A percentile compares a stretch with the other conserved stretches of the same genome.
phyloP scores from a whole-genome alignment of 2,329 filamentous ascomycete species.

The Aschersonia sp. region DNA sequence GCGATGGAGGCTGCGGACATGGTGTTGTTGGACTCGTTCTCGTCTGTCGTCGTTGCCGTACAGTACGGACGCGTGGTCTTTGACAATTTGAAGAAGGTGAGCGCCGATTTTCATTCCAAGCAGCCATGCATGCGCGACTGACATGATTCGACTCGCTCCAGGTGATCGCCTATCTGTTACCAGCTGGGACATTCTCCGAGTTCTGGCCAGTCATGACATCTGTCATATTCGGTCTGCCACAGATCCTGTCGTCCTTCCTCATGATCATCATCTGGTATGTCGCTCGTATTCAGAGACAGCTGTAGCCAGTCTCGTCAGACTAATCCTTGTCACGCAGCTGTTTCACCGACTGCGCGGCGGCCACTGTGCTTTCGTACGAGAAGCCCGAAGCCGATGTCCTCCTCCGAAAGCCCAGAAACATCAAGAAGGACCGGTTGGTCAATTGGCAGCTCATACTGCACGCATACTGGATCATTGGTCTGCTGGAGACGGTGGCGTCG shows the following conservation, averaged over 20 bases:
- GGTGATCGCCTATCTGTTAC: slow-evolving; percentile 52
- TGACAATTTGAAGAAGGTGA: slow-evolving; percentile 59
- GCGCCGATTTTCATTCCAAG: slow-evolving; percentile 42
- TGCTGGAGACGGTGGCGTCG: slow-evolving; percentile 43
- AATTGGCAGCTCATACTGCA: slow-evolving; percentile 60
- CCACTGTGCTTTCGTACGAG: slow-evolving; percentile 63
- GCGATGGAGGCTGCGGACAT: slow-evolving; percentile 72
- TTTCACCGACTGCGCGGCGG: slow-evolving; percentile 63
- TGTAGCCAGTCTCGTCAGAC: too few species aligned
- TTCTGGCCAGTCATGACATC: slow-evolving; percentile 66
- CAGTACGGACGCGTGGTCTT: slow-evolving; percentile 63
- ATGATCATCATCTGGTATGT: slow-evolving; percentile 51
- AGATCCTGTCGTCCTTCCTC: slow-evolving; percentile 58
- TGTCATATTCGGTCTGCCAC: slow-evolving; percentile 56
- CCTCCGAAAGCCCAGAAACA: slow-evolving; percentile 50
- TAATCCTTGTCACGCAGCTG: slow-evolving; percentile 26
- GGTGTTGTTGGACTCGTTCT: slow-evolving; percentile 63
- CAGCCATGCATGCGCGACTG: too few species aligned
- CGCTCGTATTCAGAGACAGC: slow-evolving; percentile 2
- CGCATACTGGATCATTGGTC: slow-evolving; percentile 56
- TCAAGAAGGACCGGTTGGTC: slow-evolving; percentile 57
- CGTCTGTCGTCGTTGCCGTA: slow-evolving; percentile 57
- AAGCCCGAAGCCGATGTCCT: slow-evolving; percentile 64
- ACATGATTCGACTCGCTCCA: background rate
- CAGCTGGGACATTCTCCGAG: slow-evolving; percentile 60